Conservation (phyloP, 495 filamentous ascomycete genomes). For the Penicillium malachiteum region DNA sequence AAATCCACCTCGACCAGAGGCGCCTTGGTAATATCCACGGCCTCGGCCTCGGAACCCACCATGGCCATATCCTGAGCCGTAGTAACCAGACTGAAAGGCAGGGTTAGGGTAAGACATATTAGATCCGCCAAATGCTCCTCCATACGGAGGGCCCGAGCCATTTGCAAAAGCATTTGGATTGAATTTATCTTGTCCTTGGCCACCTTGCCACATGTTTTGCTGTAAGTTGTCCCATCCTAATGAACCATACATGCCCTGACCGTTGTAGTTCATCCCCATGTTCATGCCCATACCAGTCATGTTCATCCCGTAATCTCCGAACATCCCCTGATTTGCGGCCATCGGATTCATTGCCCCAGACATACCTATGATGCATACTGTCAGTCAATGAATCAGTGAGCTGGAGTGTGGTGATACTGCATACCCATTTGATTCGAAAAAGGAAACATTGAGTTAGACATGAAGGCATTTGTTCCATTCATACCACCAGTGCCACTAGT, state of each 20-base stretch:
- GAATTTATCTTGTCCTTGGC: constrained; percentile 62
- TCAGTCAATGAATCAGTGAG: constrained; percentile 7
- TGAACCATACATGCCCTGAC: constrained; percentile 58
- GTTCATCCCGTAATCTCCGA: constrained; percentile 85
- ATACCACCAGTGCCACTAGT: constrained; percentile 58
- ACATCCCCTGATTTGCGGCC: constrained; percentile 82
- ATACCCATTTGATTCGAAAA: constrained; percentile 77
- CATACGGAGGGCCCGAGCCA: constrained; percentile 83
- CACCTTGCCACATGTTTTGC: constrained; percentile 74
- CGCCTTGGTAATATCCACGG: constrained; percentile 54
- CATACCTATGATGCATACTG: constrained; percentile 53
- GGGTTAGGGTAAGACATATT: constrained; percentile 62
- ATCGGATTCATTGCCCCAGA: constrained; percentile 86
- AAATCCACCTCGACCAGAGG: constrained; percentile 56
- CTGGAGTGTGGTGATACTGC: constrained; percentile 28
- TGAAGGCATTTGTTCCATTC: constrained; percentile 71
- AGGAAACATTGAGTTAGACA: constrained; percentile 72
- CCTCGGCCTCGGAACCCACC: constrained; percentile 66
- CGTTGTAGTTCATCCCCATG: constrained; percentile 74
- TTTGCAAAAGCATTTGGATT: constrained; percentile 70
- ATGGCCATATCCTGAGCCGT: constrained; percentile 52
- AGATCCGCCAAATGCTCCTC: constrained; percentile 74
- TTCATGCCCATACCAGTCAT: constrained; percentile 93
- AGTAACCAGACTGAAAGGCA: constrained; percentile 65
- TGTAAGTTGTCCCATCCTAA: constrained; percentile 59